A percentile compares a stretch with the other conserved stretches of the same genome.
Conservation (phyloP, 75 land plant species). For the Sequoiadendron giganteum region DNA sequence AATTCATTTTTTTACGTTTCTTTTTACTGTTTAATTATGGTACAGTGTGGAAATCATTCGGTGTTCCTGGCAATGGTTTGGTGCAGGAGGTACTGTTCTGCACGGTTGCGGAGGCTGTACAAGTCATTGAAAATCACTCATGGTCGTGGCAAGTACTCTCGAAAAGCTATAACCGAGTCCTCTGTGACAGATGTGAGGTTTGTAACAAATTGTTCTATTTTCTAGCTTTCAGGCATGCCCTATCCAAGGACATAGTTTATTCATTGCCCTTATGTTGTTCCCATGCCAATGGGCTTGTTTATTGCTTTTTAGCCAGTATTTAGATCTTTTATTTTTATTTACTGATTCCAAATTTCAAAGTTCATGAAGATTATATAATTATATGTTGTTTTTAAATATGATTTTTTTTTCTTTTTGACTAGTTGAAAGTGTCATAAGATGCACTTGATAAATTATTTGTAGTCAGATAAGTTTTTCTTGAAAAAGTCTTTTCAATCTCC, state of each 20-base stretch:
- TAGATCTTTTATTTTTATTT: background rate
- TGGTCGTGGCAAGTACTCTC: conserved; percentile 86
- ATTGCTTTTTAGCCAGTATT: background rate
- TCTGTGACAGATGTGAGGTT: conserved; percentile 91
- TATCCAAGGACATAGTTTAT: background rate
- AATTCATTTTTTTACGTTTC: background rate
- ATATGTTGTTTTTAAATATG: background rate
- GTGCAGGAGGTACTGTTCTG: conserved; percentile 90
- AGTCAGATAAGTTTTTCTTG: background rate
- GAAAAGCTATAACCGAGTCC: conserved; percentile 56
- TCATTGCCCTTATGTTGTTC: background rate
- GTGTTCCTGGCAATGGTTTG: background rate
- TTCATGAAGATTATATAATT: background rate
- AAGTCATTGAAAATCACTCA: conserved; percentile 95
- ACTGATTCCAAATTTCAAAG: background rate
- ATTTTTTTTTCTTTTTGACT: background rate
- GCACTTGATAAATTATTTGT: background rate
- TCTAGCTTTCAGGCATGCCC: background rate
- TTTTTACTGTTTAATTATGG: background rate
- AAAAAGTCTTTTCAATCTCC: background rate
- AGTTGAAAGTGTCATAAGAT: background rate
- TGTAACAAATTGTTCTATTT: conserved; percentile 9
- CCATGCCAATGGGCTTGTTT: background rate
- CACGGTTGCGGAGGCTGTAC: conserved; percentile 79
- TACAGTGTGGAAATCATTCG: background rate